Base-by-base conservation (phyloP, 306 rosid genomes). In the Lotus japonicus region DNA sequence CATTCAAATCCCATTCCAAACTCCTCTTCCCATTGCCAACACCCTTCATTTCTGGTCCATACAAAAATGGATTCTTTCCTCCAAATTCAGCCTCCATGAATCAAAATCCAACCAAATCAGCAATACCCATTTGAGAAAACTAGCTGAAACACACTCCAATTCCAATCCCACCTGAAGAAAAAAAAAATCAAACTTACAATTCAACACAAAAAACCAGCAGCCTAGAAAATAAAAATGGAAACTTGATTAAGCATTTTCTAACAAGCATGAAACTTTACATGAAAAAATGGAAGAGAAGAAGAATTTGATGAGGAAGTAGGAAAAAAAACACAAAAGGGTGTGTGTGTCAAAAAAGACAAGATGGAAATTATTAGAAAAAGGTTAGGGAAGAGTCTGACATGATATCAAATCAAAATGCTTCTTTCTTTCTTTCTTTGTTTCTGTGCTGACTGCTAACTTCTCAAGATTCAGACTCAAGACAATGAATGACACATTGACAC, bases 1-100 rank as follows among this genome's bases (percentile, higher is more conserved):
- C 89, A 78, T 84, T 84, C 89, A 84, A 84, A 91, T 91, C 85
- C 92, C 97, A 91, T 50, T 90, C 95, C 79, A 80, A 71, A 77
- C 79, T 87, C 76, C 73, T 79, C 57, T 82, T 84, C 66, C 88
- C 85, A 43, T 35, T 35, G 35, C 50, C 76, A 58, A 59, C 76
- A 58, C 19, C 78, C 77, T 77, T 80, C 76, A 85, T 61, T 55
- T 76, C 87, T 68, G 74, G 70, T 38, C 83, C 84, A 57, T 11
- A 70, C 16, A 84, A 83, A 44, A 31, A 81, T 28, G 68, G 70
- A 72, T 72, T 75, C 64, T 80, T 81, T 0, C 83, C 92, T 46
- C 85, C 85, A 77, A 79, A 84, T 68, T 81, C 68, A 13, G 90
- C 73, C 86, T 85, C 96, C 96, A 85, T 85, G 33, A 18, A 59